These are phyloP conservation scores for Termitomyces titanicus DNA, from an alignment of 768 basidiomycete genomes.

Conservation along the genomic window DNA sequence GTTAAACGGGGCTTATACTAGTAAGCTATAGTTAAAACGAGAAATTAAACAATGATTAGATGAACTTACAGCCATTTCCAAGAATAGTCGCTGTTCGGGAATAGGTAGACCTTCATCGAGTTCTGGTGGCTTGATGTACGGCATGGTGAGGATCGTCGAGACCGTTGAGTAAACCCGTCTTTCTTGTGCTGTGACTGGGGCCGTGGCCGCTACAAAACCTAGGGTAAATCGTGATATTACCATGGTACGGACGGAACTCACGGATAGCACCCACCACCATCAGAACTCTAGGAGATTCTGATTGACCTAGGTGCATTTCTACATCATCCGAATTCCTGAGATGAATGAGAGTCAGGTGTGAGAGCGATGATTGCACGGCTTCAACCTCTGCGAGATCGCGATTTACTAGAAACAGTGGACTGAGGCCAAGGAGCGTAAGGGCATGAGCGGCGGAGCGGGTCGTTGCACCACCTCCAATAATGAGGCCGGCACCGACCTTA, in stretches of 20 bases:
- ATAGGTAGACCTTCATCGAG: conserved; percentile 19
- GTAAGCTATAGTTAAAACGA: background rate
- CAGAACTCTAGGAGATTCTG: conserved; percentile 20
- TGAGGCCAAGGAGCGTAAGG: conserved; percentile 51
- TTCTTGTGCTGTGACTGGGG: conserved; percentile 25
- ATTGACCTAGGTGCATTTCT: conserved; percentile 22
- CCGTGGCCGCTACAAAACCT: conserved; percentile 18
- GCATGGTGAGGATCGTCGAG: conserved; percentile 26
- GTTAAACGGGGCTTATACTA: conserved; percentile 31
- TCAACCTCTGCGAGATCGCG: conserved; percentile 29
- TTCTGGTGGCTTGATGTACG: conserved; percentile 19
- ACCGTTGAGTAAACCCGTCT: conserved; percentile 30
- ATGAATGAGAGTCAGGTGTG: conserved; percentile 27
- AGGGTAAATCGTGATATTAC: background rate
- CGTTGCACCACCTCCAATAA: conserved; percentile 36
- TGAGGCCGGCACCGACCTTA: conserved; percentile 22
- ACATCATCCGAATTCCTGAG: conserved; percentile 27
- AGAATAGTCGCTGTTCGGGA: conserved; percentile 26
- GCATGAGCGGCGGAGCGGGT: conserved; percentile 36
- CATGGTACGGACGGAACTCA: conserved; percentile 8
- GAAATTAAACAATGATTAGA: background rate
- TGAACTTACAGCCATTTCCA: conserved; percentile 28
- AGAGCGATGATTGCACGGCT: conserved; percentile 22
- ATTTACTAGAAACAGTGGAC: conserved; percentile 37
- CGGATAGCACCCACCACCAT: conserved; percentile 35